phyloP scores from a whole-genome alignment of 1,139 yeast species.

The Pichia sp. region DNA sequence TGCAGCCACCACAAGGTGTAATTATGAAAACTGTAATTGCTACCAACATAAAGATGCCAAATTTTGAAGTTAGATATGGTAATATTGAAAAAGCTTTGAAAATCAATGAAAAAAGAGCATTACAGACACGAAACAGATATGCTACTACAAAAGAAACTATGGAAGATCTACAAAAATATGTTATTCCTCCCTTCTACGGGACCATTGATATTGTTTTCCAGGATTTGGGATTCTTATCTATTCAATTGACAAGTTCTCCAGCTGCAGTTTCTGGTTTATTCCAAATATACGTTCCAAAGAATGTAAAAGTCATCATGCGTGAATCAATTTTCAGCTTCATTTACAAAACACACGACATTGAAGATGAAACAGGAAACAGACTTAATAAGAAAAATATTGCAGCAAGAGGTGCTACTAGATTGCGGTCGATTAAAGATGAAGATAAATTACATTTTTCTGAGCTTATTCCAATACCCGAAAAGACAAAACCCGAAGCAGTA shows the following conservation, averaged over 20 bases:
- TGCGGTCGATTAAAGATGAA: slow-evolving; percentile 11
- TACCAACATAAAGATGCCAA: slow-evolving; percentile 26
- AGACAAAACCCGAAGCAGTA: slow-evolving; percentile 12
- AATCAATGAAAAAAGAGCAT: slow-evolving; percentile 14
- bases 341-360: slow-evolving; percentile 15
- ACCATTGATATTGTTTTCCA: slow-evolving; percentile 59
- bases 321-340: slow-evolving; percentile 30
- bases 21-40: slow-evolving; percentile 33
- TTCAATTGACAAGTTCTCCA: slow-evolving; percentile 41
- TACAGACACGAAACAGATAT: slow-evolving; percentile 27
- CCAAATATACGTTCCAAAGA: slow-evolving; percentile 42
- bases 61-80: slow-evolving; percentile 27
- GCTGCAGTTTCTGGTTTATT: slow-evolving; percentile 34
- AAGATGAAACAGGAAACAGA: slow-evolving; percentile 13
- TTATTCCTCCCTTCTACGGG: slow-evolving; percentile 64
- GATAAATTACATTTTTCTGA: slow-evolving; percentile 16
- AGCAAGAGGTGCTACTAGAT: slow-evolving; percentile 7
- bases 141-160: slow-evolving; percentile 28
- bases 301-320: slow-evolving; percentile 34
- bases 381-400: slow-evolving; percentile 10
- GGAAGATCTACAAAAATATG: slow-evolving; percentile 32
- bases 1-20: slow-evolving; percentile 36
- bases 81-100: slow-evolving; percentile 26
- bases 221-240: slow-evolving; percentile 58
- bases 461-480: slow-evolving; percentile 15